Percentiles rank a stretch among this genome's conserved stretches.
Evolutionary conservation across 78 protist genomes (phyloP).

Genomic region (Dictyostelium citrinum): DNA sequence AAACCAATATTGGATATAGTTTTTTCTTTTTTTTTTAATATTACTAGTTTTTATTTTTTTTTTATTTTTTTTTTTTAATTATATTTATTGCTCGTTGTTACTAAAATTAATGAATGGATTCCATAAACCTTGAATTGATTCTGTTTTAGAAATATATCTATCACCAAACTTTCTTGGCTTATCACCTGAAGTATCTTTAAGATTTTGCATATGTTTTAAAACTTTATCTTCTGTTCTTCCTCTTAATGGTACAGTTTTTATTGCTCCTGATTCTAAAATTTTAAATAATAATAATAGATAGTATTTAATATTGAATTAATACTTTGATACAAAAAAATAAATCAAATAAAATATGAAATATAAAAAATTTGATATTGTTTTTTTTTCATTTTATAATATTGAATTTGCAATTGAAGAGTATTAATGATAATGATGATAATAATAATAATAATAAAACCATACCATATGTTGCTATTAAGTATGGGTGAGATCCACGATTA

Average conservation of each 20-base stretch:
- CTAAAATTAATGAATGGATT: conserved; percentile 60
- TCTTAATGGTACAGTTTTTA: conserved; percentile 51
- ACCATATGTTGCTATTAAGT: conserved; percentile 47
- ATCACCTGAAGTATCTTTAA: conserved; percentile 48
- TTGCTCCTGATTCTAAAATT: conserved; percentile 49
- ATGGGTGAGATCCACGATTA: conserved; percentile 52
- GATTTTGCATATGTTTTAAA: conserved; percentile 63
- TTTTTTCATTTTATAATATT: too few species aligned
- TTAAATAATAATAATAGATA: neutral
- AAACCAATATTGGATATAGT: too few species aligned
- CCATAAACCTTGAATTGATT: conserved; percentile 74
- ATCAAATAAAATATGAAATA: too few species aligned
- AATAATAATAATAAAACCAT: neutral
- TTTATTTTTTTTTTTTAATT: neutral
- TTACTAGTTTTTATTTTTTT: neutral
- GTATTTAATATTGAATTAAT: too few species aligned
- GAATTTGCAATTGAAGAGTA: too few species aligned
- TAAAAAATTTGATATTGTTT: too few species aligned
- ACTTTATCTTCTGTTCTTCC: conserved; percentile 58
- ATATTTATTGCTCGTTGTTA: neutral
- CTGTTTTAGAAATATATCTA: conserved; percentile 44
- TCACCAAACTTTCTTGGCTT: conserved; percentile 69
- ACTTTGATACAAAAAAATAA: too few species aligned
- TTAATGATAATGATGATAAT: too few species aligned
- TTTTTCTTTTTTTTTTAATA: too few species aligned